Evolutionary conservation across 73 alveolate genomes (phyloP).

Genomic region (Stentor roeselii): DNA sequence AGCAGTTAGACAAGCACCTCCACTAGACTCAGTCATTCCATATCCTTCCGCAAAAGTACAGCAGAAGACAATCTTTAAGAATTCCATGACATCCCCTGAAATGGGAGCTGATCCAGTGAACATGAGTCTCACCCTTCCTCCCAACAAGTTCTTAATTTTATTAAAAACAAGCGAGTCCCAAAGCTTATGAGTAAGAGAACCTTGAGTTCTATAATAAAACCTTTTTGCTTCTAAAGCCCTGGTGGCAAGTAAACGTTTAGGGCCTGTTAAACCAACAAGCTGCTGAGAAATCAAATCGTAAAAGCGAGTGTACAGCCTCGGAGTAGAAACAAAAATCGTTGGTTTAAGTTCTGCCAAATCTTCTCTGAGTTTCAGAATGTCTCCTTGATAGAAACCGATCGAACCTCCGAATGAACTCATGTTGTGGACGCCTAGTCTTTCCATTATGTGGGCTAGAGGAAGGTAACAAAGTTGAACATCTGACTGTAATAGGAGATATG

Average conservation of each 20-base stretch:
- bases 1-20: slow-evolving; percentile 60
- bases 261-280: slow-evolving; percentile 56
- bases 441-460: slow-evolving; percentile 88
- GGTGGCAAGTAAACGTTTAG: slow-evolving; percentile 52
- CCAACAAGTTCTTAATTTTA: slow-evolving; percentile 66
- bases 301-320: slow-evolving; percentile 81
- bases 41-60: slow-evolving; percentile 82
- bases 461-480: slow-evolving; percentile 54
- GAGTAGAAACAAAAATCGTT: slow-evolving; percentile 85
- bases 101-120: slow-evolving; percentile 90
- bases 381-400: slow-evolving; percentile 85
- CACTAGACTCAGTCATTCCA: slow-evolving; percentile 92
- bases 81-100: slow-evolving; percentile 66
- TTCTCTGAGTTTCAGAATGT: slow-evolving; percentile 64
- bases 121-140: slow-evolving; percentile 82
- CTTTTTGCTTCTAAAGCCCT: slow-evolving; percentile 68
- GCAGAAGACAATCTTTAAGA: slow-evolving; percentile 65
- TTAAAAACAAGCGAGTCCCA: slow-evolving; percentile 82
- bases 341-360: slow-evolving; percentile 85
- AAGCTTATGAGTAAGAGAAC: slow-evolving; percentile 52
- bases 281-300: slow-evolving; percentile 70
- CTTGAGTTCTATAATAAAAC: slow-evolving; percentile 37
- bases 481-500: no score
- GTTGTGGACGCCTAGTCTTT: slow-evolving; percentile 57
- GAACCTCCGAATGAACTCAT: slow-evolving; percentile 52